Conservation (phyloP, 306 rosid species). For the Corylus americana region DNA sequence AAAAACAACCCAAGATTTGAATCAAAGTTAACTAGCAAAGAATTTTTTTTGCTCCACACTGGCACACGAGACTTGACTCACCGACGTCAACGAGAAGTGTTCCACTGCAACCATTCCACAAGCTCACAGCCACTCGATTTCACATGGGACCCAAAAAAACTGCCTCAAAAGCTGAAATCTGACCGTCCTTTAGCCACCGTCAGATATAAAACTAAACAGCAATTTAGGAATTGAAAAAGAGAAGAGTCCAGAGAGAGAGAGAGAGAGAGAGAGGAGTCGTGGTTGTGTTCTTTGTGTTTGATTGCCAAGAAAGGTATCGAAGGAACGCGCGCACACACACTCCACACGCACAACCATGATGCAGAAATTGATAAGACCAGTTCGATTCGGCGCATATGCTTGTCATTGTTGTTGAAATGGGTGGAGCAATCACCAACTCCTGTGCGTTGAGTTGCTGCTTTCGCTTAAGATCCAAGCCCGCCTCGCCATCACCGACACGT, state of each 20-base stretch:
- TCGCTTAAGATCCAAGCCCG: constrained; percentile 77
- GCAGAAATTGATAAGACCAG: constrained; percentile 35
- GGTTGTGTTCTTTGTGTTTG: constrained; percentile 40
- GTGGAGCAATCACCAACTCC: constrained; percentile 43
- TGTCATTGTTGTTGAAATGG: constrained; percentile 55
- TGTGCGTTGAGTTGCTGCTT: constrained; percentile 49
- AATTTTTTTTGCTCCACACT: too few species aligned
- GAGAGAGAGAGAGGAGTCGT: constrained; percentile 7
- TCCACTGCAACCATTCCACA: neutral
- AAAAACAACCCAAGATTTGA: too few species aligned
- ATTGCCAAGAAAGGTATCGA: constrained; percentile 61
- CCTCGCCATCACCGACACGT: constrained; percentile 38
- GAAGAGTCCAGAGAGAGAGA: neutral
- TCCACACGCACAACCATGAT: constrained; percentile 19
- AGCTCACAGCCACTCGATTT: neutral
- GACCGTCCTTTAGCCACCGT: constrained; percentile 3
- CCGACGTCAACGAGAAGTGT: neutral
- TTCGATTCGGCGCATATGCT: constrained; percentile 27
- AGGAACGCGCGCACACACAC: constrained; percentile 18
- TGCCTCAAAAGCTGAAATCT: neutral
- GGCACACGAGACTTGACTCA: too few species aligned
- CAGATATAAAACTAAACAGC: constrained; percentile 14
- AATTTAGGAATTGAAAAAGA: constrained; percentile 1
- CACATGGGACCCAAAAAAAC: neutral
- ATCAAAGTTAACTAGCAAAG: too few species aligned